Percentiles rank a stretch among this genome's conserved stretches.
Evolutionary conservation across 208 protist genomes (phyloP).

Genomic region (Trypanosoma theileri): DNA sequence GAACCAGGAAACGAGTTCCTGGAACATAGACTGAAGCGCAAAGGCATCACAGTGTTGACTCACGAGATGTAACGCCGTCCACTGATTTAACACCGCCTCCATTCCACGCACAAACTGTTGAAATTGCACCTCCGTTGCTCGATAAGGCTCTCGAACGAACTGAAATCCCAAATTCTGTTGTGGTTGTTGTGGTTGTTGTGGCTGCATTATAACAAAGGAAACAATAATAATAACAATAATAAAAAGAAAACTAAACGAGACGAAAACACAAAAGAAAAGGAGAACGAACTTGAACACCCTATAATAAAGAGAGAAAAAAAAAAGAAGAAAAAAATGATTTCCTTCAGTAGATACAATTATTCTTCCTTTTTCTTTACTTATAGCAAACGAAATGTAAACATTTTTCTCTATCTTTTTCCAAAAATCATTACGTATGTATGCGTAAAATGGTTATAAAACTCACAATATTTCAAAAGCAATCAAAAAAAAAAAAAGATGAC

Average conservation of each 20-base stretch:
- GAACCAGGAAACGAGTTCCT: conserved; percentile 72
- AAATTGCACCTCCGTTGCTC: conserved; percentile 69
- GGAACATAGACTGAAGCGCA: conserved; percentile 52
- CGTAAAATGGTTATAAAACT: neutral
- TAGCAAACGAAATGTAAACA: no score
- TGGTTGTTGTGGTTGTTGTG: conserved; percentile 23
- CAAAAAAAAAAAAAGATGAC: neutral
- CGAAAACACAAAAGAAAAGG: neutral
- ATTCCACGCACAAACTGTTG: conserved; percentile 58
- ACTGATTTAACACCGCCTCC: conserved; percentile 79
- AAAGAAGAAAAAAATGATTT: neutral
- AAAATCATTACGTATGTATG: neutral
- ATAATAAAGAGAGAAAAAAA: neutral
- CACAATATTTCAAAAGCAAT: neutral
- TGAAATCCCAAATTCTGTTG: conserved; percentile 23
- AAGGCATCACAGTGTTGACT: conserved; percentile 65
- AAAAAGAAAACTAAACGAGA: neutral
- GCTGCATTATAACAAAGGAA: conserved; percentile 13
- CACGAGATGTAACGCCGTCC: conserved; percentile 85
- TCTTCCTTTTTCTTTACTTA: no score
- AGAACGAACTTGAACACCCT: no score
- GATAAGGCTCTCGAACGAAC: conserved; percentile 36
- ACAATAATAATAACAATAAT: conserved; percentile 24
- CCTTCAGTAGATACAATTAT: no score
- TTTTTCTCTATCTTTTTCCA: no score